Conservation (phyloP, 208 protist genomes). For the Willaertia magna region DNA sequence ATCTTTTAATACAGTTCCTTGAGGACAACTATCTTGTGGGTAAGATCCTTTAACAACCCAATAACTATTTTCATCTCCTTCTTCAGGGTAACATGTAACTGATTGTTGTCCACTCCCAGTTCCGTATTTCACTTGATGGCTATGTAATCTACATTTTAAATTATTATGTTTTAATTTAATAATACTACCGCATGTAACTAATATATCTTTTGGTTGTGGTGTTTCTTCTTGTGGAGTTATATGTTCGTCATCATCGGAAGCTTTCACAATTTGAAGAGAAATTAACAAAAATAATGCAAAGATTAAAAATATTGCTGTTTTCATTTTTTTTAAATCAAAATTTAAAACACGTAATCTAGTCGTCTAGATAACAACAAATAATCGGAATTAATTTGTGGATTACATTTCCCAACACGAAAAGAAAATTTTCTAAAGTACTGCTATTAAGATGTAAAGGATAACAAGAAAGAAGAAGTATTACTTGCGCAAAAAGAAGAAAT, state of each 20-base stretch:
- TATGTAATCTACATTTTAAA: background rate
- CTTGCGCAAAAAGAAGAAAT: no score
- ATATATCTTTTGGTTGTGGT: background rate
- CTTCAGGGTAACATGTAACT: background rate
- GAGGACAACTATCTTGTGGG: background rate
- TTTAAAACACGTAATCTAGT: no score
- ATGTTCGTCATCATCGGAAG: background rate
- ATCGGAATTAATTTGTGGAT: no score
- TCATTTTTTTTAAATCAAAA: no score
- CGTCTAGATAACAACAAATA: no score
- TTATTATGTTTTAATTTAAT: slow-evolving; percentile 6
- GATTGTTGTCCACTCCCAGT: slow-evolving; percentile 5
- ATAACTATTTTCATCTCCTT: background rate
- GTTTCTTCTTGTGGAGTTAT: background rate
- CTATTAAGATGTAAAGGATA: no score
- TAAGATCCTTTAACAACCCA: background rate
- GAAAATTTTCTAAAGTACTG: no score
- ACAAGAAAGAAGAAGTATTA: no score
- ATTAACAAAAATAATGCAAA: no score
- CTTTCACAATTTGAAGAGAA: no score
- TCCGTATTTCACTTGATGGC: slow-evolving; percentile 4
- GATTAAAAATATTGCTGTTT: no score
- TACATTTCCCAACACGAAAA: no score
- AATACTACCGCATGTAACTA: background rate
- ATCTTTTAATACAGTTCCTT: background rate